Evolutionary conservation across 306 rosid genomes (phyloP).

Genomic region (Urtica urens): DNA sequence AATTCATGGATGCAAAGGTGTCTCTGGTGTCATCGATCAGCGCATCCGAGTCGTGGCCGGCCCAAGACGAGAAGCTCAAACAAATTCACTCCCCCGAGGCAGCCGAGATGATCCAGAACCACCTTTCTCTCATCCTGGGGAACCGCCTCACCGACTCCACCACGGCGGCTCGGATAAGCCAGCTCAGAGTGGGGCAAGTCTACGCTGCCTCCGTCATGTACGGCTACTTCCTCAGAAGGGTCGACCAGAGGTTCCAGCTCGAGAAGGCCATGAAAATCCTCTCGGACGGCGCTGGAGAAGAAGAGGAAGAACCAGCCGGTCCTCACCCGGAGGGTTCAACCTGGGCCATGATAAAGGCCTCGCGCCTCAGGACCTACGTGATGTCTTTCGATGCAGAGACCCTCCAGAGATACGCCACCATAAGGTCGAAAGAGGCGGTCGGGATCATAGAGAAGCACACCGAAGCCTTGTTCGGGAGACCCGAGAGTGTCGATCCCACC

Average conservation of each 20-base stretch:
- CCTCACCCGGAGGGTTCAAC: constrained; percentile 59
- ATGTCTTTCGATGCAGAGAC: constrained; percentile 91
- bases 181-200: constrained; percentile 80
- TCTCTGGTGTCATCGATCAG: constrained; percentile 50
- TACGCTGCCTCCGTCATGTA: constrained; percentile 93
- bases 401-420: constrained; percentile 74
- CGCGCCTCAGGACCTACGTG: constrained; percentile 56
- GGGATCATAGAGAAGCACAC: constrained; percentile 89
- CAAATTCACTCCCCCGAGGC: constrained; percentile 75
- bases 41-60: constrained; percentile 41
- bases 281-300: constrained; percentile 29
- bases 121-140: constrained; percentile 66
- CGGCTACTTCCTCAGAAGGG: constrained; percentile 84
- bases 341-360: constrained; percentile 38
- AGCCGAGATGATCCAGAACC: constrained; percentile 79
- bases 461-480: constrained; percentile 82
- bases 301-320: constrained; percentile 29
- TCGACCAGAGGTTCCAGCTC: constrained; percentile 85
- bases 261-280: constrained; percentile 88
- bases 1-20: constrained; percentile 73
- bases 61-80: constrained; percentile 54
- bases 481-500: constrained; percentile 54
- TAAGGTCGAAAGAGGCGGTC: constrained; percentile 78
- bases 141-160: constrained; percentile 45
- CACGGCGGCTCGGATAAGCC: constrained; percentile 70